Conservation (phyloP, 164 flowering plant genomes). For the Vitis amurensis region DNA sequence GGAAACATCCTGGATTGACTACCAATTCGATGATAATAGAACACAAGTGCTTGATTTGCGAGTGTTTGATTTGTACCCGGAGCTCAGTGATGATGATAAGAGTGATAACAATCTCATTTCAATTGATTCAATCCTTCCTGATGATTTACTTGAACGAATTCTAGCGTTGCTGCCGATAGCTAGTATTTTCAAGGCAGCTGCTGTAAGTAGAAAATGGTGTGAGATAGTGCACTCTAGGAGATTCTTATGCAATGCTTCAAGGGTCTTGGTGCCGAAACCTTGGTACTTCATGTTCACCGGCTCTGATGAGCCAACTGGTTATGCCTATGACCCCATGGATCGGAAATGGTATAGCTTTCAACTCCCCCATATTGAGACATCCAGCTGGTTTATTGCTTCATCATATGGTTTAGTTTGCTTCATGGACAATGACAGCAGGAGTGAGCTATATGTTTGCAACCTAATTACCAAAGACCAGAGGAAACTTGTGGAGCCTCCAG, state of each 20-base stretch:
- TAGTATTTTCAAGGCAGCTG: slow-evolving; percentile 76
- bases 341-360: slow-evolving; percentile 80
- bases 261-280: slow-evolving; percentile 55
- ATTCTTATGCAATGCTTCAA: slow-evolving; percentile 66
- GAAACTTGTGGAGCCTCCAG: slow-evolving; percentile 62
- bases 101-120: slow-evolving; percentile 37
- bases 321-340: slow-evolving; percentile 79
- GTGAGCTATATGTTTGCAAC: slow-evolving; percentile 68
- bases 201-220: slow-evolving; percentile 86
- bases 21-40: slow-evolving; percentile 21
- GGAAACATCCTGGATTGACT: slow-evolving; percentile 58
- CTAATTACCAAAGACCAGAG: slow-evolving; percentile 61
- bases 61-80: slow-evolving; percentile 43
- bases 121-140: slow-evolving; percentile 66
- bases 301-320: slow-evolving; percentile 74
- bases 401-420: slow-evolving; percentile 84
- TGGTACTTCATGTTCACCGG: slow-evolving; percentile 97
- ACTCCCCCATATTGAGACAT: slow-evolving; percentile 63
- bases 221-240: slow-evolving; percentile 71
- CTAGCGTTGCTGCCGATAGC: slow-evolving; percentile 73
- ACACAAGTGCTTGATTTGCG: slow-evolving; percentile 16
- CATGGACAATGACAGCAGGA: slow-evolving; percentile 73
- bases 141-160: slow-evolving; percentile 82
- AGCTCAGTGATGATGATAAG: slow-evolving; percentile 43
- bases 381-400: slow-evolving; percentile 73